These are phyloP conservation scores for Achlya hypogyna DNA, from an alignment of 352 stramenopile genomes.

Conservation along the genomic window DNA sequence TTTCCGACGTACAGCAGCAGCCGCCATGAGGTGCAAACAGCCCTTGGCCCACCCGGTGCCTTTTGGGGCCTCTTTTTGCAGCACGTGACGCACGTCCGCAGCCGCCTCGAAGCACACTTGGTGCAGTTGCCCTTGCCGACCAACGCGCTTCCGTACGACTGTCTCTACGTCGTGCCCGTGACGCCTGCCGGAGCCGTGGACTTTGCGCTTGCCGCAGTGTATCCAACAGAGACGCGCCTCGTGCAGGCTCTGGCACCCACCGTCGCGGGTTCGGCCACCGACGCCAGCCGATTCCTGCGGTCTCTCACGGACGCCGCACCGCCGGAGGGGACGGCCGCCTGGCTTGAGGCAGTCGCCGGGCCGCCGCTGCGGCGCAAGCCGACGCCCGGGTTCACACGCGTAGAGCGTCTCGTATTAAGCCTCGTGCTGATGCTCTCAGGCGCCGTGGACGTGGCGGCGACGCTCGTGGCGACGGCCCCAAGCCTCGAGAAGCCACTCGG, in stretches of 20 bases:
- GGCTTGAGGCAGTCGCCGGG: not conserved
- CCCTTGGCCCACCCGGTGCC: not conserved
- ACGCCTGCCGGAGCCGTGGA: not conserved
- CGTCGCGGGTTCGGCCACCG: not conserved
- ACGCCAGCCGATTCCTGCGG: not conserved
- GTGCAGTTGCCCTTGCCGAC: not conserved
- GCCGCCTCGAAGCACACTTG: not conserved
- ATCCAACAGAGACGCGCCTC: conserved; percentile 1
- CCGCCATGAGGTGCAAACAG: conserved; percentile 12
- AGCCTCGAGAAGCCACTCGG: not conserved
- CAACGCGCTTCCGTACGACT: not conserved
- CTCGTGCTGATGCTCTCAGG: not conserved
- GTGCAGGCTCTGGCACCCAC: not conserved
- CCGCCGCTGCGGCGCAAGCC: not conserved
- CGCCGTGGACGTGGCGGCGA: not conserved
- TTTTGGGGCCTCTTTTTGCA: not conserved
- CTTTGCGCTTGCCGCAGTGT: conserved; percentile 12
- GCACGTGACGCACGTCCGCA: not conserved
- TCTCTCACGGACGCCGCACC: not conserved
- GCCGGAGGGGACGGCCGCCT: not conserved
- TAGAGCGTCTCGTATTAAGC: not conserved
- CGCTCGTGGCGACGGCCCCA: not conserved
- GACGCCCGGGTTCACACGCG: not conserved
- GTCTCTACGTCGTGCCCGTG: not conserved
- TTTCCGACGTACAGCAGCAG: conserved; percentile 13